A percentile compares a stretch with the other conserved stretches of the same genome.
phyloP scores from a whole-genome alignment of 169 alveolate genomes.

The Plasmodium knowlesi region DNA sequence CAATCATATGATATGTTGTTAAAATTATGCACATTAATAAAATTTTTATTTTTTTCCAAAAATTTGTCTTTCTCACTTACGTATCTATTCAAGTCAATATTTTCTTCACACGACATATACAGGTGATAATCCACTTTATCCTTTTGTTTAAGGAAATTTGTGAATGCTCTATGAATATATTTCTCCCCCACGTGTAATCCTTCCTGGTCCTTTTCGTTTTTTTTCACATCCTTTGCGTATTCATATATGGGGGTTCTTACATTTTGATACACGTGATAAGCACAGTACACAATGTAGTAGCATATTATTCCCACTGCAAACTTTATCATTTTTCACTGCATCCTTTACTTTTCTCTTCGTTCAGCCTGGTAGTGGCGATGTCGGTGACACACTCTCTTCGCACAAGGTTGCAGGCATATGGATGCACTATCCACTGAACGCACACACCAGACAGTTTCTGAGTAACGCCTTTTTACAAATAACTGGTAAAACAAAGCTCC shows the following conservation, averaged over 20 bases:
- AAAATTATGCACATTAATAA: conserved; percentile 27
- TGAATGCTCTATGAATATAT: conserved; percentile 18
- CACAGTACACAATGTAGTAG: conserved; percentile 37
- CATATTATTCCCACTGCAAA: conserved; percentile 49
- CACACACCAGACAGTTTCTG: background rate
- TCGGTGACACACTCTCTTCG: background rate
- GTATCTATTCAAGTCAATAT: conserved; percentile 49
- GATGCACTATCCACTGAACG: background rate
- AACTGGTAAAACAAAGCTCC: background rate
- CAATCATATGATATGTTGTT: conserved; percentile 14
- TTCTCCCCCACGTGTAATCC: background rate
- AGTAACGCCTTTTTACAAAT: background rate
- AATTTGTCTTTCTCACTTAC: conserved; percentile 24
- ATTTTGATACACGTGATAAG: conserved; percentile 32
- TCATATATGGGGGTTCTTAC: conserved; percentile 42
- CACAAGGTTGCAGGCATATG: background rate
- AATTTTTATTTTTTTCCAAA: conserved; percentile 14
- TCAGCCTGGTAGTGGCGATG: background rate
- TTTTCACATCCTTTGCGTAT: background rate
- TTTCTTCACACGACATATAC: conserved; percentile 53
- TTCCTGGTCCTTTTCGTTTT: background rate
- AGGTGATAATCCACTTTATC: conserved; percentile 63
- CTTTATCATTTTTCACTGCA: conserved; percentile 37
- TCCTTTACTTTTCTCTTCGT: background rate
- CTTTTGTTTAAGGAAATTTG: conserved; percentile 17